Evolutionary conservation across 345 rosid species (phyloP).

Genomic region (Firmiana major): DNA sequence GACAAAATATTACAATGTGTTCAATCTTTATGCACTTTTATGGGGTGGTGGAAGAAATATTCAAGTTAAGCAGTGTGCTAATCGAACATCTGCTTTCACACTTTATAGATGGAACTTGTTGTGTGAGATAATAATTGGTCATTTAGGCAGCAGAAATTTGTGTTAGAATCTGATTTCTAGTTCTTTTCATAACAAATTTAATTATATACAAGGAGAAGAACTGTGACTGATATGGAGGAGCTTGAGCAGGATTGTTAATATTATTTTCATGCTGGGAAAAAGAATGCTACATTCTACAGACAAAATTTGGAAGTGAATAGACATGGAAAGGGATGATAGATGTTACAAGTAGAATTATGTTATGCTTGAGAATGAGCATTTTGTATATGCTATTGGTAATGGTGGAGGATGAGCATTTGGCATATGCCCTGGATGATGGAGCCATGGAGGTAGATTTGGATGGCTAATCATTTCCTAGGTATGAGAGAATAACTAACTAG

Average conservation of each 20-base stretch:
- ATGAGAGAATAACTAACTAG: neutral
- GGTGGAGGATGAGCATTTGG: no score
- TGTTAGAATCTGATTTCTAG: neutral
- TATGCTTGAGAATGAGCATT: neutral
- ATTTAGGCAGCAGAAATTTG: neutral
- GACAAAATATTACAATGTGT: neutral
- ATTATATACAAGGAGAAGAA: neutral
- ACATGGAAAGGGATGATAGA: neutral
- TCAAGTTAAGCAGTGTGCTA: neutral
- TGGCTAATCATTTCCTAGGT: neutral
- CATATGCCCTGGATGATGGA: no score
- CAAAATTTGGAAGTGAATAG: neutral
- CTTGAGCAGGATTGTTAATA: neutral
- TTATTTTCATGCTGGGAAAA: neutral
- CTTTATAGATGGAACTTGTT: neutral
- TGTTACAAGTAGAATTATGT: neutral
- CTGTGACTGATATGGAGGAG: neutral
- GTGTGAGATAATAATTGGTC: neutral
- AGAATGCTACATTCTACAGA: neutral
- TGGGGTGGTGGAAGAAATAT: neutral
- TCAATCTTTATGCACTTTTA: neutral
- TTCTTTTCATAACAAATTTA: neutral
- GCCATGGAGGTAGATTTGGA: no score
- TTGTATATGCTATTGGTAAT: neutral
- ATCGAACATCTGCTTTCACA: neutral